Evolutionary conservation across 208 protist genomes (phyloP).

Genomic region (Strigomonas galati): DNA sequence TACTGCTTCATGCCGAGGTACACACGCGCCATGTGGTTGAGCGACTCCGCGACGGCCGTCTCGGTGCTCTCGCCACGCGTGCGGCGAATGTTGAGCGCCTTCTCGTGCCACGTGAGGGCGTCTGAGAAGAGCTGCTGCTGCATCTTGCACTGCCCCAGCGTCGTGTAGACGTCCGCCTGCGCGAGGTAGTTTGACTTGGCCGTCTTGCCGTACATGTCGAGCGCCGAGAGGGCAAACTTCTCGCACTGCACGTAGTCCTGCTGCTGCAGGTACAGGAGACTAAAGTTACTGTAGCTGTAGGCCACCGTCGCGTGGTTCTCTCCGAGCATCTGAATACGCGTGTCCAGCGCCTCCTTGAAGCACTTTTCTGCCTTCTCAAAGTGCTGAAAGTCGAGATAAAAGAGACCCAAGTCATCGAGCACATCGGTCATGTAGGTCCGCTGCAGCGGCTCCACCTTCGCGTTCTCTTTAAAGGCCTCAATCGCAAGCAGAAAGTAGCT

Average conservation of each 20-base stretch:
- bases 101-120: conserved; percentile 72
- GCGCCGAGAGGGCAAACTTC: conserved; percentile 64
- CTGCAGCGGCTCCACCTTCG: conserved; percentile 69
- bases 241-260: conserved; percentile 71
- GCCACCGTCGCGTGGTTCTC: conserved; percentile 84
- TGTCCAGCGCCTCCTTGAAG: conserved; percentile 85
- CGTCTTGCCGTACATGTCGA: conserved; percentile 89
- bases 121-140: conserved; percentile 53
- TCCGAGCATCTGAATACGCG: conserved; percentile 83
- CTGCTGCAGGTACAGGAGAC: conserved; percentile 70
- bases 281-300: conserved; percentile 91
- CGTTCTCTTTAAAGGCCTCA: conserved; percentile 79
- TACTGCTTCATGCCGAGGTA: conserved; percentile 69
- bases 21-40: conserved; percentile 83
- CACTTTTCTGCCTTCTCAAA: conserved; percentile 87
- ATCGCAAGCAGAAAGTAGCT: conserved; percentile 83
- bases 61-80: conserved; percentile 76
- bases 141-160: conserved; percentile 71
- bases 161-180: conserved; percentile 85
- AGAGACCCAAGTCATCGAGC: conserved; percentile 84
- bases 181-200: conserved; percentile 77
- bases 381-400: conserved; percentile 88
- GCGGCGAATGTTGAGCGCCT: conserved; percentile 84
- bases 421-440: conserved; percentile 87
- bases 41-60: conserved; percentile 73